Evolutionary conservation across 2,329 filamentous ascomycete species (phyloP).

Genomic region (Fonsecaea multimorphosa): DNA sequence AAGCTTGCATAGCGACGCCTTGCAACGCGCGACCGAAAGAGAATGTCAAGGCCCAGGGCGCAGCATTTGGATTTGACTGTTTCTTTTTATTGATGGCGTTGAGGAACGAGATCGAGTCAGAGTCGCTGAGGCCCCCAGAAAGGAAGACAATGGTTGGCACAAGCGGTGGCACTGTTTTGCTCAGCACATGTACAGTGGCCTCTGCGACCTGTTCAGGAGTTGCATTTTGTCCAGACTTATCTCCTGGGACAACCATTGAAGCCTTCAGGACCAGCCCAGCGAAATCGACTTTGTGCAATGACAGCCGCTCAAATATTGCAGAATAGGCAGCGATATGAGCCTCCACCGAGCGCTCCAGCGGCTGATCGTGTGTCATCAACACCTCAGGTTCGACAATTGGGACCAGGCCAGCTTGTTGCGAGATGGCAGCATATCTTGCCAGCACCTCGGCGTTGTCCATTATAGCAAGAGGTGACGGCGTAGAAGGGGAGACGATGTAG

Average conservation of each 20-base stretch:
- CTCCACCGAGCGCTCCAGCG: not conserved
- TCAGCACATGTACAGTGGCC: not conserved
- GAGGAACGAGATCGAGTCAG: constrained; percentile 1
- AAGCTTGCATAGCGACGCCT: constrained; percentile 1
- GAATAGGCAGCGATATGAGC: not conserved
- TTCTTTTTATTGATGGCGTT: constrained; percentile 2
- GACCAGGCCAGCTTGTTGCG: not conserved
- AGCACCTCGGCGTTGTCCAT: not conserved
- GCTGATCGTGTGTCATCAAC: not conserved
- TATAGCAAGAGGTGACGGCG: not conserved
- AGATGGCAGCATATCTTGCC: not conserved
- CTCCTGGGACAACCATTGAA: not conserved
- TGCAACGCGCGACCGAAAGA: not conserved
- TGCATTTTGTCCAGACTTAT: not conserved
- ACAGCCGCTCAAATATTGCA: not conserved
- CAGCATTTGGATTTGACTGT: not conserved
- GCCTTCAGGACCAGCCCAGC: not conserved
- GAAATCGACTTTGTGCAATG: not conserved
- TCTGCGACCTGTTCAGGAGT: not conserved
- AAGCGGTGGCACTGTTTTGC: not conserved
- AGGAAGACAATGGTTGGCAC: not conserved
- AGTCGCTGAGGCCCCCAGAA: not conserved
- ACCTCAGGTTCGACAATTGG: not conserved
- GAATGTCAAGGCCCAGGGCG: not conserved
- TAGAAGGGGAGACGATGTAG: not conserved